Percentiles rank a stretch among this genome's conserved stretches.
Conservation (phyloP, 257 asterid species). For the Datura wrightii region DNA sequence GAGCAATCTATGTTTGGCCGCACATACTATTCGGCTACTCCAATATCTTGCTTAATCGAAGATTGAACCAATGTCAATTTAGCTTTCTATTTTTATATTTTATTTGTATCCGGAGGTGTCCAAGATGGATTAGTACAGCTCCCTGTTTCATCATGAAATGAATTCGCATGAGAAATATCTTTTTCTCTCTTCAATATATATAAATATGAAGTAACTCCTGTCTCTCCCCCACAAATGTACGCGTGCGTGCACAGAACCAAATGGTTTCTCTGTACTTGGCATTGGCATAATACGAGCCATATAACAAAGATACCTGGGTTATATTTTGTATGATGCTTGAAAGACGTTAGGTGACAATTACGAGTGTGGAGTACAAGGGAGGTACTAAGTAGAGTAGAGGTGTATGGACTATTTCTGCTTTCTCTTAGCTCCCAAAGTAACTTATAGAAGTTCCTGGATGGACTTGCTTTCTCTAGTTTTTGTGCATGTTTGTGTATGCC, state of each 20-base stretch:
- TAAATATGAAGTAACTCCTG: not conserved
- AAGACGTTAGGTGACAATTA: constrained; percentile 1
- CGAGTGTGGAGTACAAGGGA: not conserved
- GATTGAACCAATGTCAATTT: not conserved
- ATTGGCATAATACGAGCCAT: not conserved
- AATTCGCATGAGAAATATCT: constrained; percentile 15
- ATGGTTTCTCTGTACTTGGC: not conserved
- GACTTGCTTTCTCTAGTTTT: constrained; percentile 17
- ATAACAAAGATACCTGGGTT: constrained; percentile 18
- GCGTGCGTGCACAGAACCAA: not conserved
- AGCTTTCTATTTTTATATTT: not conserved
- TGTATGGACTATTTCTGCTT: constrained; percentile 13
- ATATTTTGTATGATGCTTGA: constrained; percentile 14
- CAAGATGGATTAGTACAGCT: constrained; percentile 17
- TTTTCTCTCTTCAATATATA: not conserved
- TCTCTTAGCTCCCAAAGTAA: not conserved
- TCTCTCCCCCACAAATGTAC: not conserved
- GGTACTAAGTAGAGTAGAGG: constrained; percentile 18
- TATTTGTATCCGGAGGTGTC: not conserved
- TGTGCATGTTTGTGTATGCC: not conserved
- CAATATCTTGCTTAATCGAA: constrained; percentile 9
- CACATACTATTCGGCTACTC: not conserved
- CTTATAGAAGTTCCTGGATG: constrained; percentile 5
- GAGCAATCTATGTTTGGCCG: not conserved
- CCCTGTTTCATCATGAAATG: not conserved